These are phyloP conservation scores for Lichtheimia ornata DNA, from an alignment of 371 early-diverging fungal genomes.

Conservation along the genomic window DNA sequence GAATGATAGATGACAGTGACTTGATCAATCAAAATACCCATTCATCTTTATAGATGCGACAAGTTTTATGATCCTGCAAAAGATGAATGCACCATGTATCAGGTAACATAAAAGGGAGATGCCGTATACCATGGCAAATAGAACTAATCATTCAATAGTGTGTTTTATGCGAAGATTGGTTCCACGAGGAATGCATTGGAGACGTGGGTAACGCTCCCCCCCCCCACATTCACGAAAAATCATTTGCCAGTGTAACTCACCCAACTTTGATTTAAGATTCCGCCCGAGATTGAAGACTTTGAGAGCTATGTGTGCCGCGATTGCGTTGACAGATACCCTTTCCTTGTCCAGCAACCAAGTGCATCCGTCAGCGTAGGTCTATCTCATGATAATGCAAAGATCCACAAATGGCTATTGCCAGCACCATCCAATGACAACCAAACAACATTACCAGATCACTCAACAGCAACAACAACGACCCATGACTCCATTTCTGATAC, in stretches of 20 bases:
- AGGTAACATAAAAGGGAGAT: constrained; percentile 25
- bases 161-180: constrained; percentile 85
- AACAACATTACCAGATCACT: too few species aligned
- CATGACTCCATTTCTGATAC: not conserved
- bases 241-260: too few species aligned
- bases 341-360: constrained; percentile 52
- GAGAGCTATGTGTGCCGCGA: constrained; percentile 81
- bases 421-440: too few species aligned
- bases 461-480: too few species aligned
- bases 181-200: constrained; percentile 83
- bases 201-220: constrained; percentile 49
- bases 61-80: constrained; percentile 68
- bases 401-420: constrained; percentile 23
- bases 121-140: not conserved
- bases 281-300: constrained; percentile 62
- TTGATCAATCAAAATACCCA: not conserved
- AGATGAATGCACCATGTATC: constrained; percentile 79
- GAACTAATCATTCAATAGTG: constrained; percentile 48
- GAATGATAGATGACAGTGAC: not conserved
- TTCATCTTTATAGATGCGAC: constrained; percentile 59
- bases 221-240: too few species aligned
- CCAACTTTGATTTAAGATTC: constrained; percentile 42
- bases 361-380: constrained; percentile 54
- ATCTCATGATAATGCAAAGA: constrained; percentile 18
- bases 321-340: constrained; percentile 68